Percentiles rank a stretch among this genome's conserved stretches.
Conservation (phyloP, 345 rosid species). For the Populus nigra region DNA sequence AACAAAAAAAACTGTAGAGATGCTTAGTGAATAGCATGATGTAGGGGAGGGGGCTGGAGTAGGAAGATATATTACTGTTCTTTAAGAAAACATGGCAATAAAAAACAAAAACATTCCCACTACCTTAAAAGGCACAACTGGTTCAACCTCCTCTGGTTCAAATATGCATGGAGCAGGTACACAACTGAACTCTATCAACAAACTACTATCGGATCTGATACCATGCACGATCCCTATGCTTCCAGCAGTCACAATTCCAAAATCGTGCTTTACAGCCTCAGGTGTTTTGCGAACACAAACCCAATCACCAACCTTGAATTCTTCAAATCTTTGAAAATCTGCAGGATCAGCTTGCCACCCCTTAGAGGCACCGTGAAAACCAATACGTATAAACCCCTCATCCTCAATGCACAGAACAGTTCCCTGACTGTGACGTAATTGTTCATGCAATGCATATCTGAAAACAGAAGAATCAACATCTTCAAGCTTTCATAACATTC, state of each 20-base stretch:
- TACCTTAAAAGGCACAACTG: constrained; percentile 86
- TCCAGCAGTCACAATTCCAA: constrained; percentile 91
- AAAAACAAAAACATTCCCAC: not conserved
- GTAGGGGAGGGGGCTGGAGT: not conserved
- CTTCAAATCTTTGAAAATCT: constrained; percentile 99
- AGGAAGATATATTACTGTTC: not conserved
- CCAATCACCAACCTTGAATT: constrained; percentile 99
- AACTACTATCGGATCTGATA: constrained; percentile 91
- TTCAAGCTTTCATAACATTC: not conserved
- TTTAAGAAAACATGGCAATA: not conserved
- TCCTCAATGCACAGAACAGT: constrained; percentile 97
- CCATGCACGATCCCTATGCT: constrained; percentile 95
- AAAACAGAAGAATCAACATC: constrained; percentile 11
- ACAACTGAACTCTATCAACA: constrained; percentile 83
- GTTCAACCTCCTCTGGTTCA: constrained; percentile 98
- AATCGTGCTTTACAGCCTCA: constrained; percentile 87
- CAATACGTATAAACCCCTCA: constrained; percentile 98
- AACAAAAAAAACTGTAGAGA: constrained; percentile 8
- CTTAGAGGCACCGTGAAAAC: constrained; percentile 98
- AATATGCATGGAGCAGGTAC: constrained; percentile 90
- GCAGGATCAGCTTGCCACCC: constrained; percentile 99
- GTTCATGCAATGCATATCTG: constrained; percentile 97
- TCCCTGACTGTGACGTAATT: constrained; percentile 85
- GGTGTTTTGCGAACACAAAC: constrained; percentile 93
- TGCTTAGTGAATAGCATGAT: not conserved